These are phyloP conservation scores for Chrysoporthe deuterocubensis DNA, from an alignment of 2,329 filamentous ascomycete genomes.

Conservation along the genomic window DNA sequence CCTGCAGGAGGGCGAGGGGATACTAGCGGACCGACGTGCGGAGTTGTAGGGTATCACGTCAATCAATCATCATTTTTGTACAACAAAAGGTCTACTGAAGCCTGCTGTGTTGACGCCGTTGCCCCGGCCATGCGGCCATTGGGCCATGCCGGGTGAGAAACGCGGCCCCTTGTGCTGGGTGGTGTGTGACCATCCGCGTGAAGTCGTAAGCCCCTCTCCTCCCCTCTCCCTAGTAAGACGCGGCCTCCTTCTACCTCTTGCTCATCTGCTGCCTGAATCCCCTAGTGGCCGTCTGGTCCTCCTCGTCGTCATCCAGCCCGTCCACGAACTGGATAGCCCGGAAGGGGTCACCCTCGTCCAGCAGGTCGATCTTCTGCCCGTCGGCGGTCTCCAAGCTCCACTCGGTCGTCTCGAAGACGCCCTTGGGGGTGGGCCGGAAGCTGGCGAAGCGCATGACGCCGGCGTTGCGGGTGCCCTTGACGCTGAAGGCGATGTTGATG, in stretches of 20 bases:
- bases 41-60: neutral
- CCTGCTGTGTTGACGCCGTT: neutral
- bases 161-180: too few species aligned
- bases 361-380: slow-evolving; percentile 68
- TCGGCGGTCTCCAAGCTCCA: slow-evolving; percentile 80
- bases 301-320: slow-evolving; percentile 40
- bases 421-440: slow-evolving; percentile 63
- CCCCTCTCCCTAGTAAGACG: neutral
- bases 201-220: neutral
- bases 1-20: slow-evolving; percentile 30
- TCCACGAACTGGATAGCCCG: slow-evolving; percentile 46
- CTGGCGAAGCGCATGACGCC: slow-evolving; percentile 84
- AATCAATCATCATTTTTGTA: slow-evolving; percentile 1
- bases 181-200: neutral
- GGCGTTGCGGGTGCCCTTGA: slow-evolving; percentile 74
- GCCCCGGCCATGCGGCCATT: neutral
- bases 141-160: too few species aligned
- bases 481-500: slow-evolving; percentile 85
- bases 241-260: neutral
- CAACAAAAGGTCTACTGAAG: neutral
- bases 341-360: slow-evolving; percentile 75
- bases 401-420: slow-evolving; percentile 81
- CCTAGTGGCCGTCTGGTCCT: slow-evolving; percentile 43
- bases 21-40: slow-evolving; percentile 3
- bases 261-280: slow-evolving; percentile 56